phyloP scores from a whole-genome alignment of 2,329 filamentous ascomycete genomes.

The Cordyceps farinosa region DNA sequence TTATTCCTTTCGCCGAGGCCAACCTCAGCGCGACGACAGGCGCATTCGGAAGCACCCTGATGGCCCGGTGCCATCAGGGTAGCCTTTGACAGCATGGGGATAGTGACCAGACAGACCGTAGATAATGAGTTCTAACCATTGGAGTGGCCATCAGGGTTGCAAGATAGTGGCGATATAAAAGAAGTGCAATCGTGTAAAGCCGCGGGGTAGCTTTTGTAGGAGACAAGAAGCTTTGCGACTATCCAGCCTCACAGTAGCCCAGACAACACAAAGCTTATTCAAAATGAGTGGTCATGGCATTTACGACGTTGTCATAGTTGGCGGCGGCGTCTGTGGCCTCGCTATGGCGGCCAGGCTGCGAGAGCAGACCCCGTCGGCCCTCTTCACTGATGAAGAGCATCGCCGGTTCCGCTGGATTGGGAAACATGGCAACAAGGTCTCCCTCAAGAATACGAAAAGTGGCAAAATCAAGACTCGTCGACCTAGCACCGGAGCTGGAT shows the following conservation, averaged over 20 bases:
- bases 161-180: background rate
- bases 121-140: background rate
- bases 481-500: conserved; percentile 23
- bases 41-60: conserved; percentile 4
- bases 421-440: conserved; percentile 58
- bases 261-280: background rate
- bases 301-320: conserved; percentile 68
- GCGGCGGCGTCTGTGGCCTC: conserved; percentile 71
- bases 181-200: background rate
- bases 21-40: background rate
- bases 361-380: conserved; percentile 69
- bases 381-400: conserved; percentile 82
- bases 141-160: conserved; percentile 4
- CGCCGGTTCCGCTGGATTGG: conserved; percentile 76
- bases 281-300: conserved; percentile 29
- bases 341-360: conserved; percentile 68
- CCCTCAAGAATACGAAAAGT: conserved; percentile 46
- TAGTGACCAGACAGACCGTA: background rate
- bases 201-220: background rate
- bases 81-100: background rate
- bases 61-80: conserved; percentile 14
- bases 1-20: background rate
- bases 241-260: background rate
- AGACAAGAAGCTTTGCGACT: background rate
- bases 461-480: conserved; percentile 27